Percentiles rank a stretch among this genome's conserved stretches.
Conservation (phyloP, 768 basidiomycete genomes). For the Mycena polygramma region DNA sequence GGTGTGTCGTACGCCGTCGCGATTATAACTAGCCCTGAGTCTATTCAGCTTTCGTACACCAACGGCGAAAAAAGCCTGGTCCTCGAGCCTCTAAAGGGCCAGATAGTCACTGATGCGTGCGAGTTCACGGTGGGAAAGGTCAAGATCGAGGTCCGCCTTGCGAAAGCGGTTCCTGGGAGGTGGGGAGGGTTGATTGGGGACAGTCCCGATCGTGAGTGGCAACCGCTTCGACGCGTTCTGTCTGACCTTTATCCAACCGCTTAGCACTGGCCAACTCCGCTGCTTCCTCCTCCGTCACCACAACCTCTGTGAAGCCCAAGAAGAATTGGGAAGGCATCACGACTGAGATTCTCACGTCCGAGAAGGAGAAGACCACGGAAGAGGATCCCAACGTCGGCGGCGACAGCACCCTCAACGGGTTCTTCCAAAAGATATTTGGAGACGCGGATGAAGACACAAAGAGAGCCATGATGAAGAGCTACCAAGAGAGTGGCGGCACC, state of each 20-base stretch:
- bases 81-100: conserved; percentile 86
- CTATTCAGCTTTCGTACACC: conserved; percentile 67
- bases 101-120: conserved; percentile 76
- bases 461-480: conserved; percentile 98
- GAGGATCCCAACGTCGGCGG: conserved; percentile 94
- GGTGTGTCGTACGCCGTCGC: conserved; percentile 50
- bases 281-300: conserved; percentile 46
- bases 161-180: conserved; percentile 73
- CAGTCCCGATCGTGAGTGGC: conserved; percentile 75
- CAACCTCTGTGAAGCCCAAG: conserved; percentile 56
- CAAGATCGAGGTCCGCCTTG: conserved; percentile 88
- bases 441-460: conserved; percentile 94
- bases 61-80: conserved; percentile 79
- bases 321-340: conserved; percentile 96
- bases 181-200: conserved; percentile 87
- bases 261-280: conserved; percentile 50
- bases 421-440: conserved; percentile 92
- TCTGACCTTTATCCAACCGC: not conserved
- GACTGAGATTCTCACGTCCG: conserved; percentile 70
- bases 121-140: conserved; percentile 82
- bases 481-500: conserved; percentile 94
- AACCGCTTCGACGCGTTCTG: conserved; percentile 4
- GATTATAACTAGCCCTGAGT: not conserved
- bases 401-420: conserved; percentile 85
- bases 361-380: conserved; percentile 76